Evolutionary conservation across 208 protist genomes (phyloP), one percentile per base, ranked within the genome.

Genomic region (Acanthamoeba quina): DNA sequence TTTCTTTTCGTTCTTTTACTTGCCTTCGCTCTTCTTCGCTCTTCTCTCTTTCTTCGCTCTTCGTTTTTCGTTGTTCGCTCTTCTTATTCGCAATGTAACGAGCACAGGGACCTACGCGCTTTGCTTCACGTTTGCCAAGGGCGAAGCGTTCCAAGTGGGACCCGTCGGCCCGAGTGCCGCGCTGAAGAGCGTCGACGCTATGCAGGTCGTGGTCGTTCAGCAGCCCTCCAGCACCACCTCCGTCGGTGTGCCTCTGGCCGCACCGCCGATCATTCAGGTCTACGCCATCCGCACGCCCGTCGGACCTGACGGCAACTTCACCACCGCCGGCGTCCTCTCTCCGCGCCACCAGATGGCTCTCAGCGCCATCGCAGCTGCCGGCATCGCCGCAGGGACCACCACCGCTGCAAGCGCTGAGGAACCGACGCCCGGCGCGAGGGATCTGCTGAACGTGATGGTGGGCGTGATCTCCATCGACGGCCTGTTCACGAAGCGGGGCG

Each of bases 221-320:
- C 78, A 86, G n/a, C 78, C 78, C 9, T 86, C 78, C 19, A 41
- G 26, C 78, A 86, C 78, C 5, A 24, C 78, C n/a, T 86, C 78
- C 0, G 31, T 86, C 49, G 47, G 29, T 26, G 52, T 86, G 19
- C 78, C 78, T 0, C 52, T 86, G 47, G 49, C 78, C n/a, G 78
- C 29, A 0, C 78, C 78, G 52, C 78, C 29, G 6, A 62, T 13
- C 2, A 3, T 86, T 5, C 78, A 86, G 78, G 78, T 86, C 47
- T 86, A 86, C 47, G 78, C 78, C 11, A 3, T 86, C 1, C 78
- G 78, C 1, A 34, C 24, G 78, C 78, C 78, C 6, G 19, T 62
- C 29, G 47, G 49, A 9, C 29, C 78, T 13, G 29, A 86, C 47
- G 49, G 5, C 49, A 78, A 56, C 7, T 31, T 26, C 49, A 86